Percentiles rank a stretch among this genome's conserved stretches.
These are phyloP conservation scores for Annulohypoxylon truncatum DNA, from an alignment of 2,329 filamentous ascomycete genomes.

Conservation along the genomic window DNA sequence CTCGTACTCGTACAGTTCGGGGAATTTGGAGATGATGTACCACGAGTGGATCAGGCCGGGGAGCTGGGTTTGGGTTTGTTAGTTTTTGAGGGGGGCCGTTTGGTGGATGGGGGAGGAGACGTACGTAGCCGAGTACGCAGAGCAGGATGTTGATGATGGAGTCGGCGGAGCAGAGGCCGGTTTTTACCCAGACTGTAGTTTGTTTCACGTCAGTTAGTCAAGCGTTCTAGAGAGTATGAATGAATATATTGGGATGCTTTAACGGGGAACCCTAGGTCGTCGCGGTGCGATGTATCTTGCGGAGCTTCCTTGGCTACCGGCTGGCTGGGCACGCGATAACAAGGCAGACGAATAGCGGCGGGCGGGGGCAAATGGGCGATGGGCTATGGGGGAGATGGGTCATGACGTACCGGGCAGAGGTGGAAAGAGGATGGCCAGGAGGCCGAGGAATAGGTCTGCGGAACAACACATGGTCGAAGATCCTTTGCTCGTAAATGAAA, in stretches of 20 bases:
- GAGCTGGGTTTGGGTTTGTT: conserved; percentile 58
- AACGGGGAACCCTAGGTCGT: not conserved
- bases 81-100: too few relatives aligned
- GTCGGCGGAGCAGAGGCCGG: conserved; percentile 91
- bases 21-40: conserved; percentile 96
- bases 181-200: conserved; percentile 89
- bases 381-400: conserved; percentile 17
- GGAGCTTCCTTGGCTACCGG: conserved; percentile 47
- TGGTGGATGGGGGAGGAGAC: conserved; percentile 47
- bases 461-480: conserved; percentile 68
- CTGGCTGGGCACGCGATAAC: conserved; percentile 2
- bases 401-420: conserved; percentile 69
- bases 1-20: conserved; percentile 81
- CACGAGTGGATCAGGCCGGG: conserved; percentile 94
- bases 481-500: not conserved
- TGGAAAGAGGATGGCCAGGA: conserved; percentile 73
- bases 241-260: not conserved
- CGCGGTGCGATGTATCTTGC: conserved; percentile 10
- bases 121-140: conserved; percentile 76
- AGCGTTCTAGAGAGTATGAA: not conserved
- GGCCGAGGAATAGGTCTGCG: conserved; percentile 70
- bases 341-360: conserved; percentile 28
- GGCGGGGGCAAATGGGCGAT: conserved; percentile 12
- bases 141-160: conserved; percentile 96
- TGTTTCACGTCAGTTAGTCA: conserved; percentile 48